These are phyloP conservation scores for Helicostylum pulchrum DNA, from an alignment of 192 early-diverging fungal species.

Conservation along the genomic window DNA sequence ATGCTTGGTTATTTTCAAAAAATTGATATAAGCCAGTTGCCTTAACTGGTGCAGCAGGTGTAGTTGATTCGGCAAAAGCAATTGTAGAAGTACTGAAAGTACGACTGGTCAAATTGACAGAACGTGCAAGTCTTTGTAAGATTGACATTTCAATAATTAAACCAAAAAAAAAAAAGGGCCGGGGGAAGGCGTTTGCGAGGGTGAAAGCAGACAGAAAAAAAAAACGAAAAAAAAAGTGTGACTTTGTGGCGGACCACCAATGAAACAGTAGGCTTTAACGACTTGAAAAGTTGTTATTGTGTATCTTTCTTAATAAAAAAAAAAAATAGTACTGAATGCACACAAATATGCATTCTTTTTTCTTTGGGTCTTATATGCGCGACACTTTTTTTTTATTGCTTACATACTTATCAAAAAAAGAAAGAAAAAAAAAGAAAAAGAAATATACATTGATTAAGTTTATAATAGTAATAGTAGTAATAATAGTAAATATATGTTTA, in stretches of 20 bases:
- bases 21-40: conserved; percentile 31
- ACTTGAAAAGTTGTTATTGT: too few species aligned
- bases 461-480: neutral
- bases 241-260: too few species aligned
- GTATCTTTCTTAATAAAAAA: too few species aligned
- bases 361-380: too few species aligned
- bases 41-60: neutral
- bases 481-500: conserved; percentile 35
- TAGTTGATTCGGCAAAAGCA: neutral
- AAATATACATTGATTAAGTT: too few species aligned
- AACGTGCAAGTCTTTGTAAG: conserved; percentile 13
- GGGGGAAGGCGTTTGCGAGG: neutral
- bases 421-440: neutral
- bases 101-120: conserved; percentile 1
- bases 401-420: neutral
- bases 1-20: conserved; percentile 33
- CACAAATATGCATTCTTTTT: too few species aligned
- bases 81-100: conserved; percentile 16
- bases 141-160: conserved; percentile 11
- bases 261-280: too few species aligned
- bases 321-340: too few species aligned
- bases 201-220: neutral
- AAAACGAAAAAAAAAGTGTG: neutral
- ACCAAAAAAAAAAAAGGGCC: neutral
- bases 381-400: too few species aligned